Conservation (phyloP, 805 yeast species). For the Kodamaea restingae region DNA sequence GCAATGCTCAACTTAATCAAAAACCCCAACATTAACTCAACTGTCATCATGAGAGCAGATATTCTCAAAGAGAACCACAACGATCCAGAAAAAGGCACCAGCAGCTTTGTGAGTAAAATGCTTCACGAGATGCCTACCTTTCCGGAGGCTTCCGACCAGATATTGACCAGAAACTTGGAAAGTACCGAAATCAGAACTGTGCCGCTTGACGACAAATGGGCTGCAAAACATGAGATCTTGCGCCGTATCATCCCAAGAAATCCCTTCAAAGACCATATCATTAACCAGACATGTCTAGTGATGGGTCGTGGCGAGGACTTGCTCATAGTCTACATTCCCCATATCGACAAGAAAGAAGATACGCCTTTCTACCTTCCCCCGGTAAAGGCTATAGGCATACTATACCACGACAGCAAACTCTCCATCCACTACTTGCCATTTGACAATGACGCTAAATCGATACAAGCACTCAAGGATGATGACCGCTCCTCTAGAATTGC, state of each 20-base stretch:
- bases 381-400: constrained; percentile 72
- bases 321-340: constrained; percentile 75
- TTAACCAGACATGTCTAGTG: constrained; percentile 72
- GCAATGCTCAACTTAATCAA: constrained; percentile 78
- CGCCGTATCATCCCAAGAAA: constrained; percentile 89
- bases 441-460: constrained; percentile 19
- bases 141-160: constrained; percentile 20
- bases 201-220: constrained; percentile 22
- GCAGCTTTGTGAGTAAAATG: constrained; percentile 24
- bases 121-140: constrained; percentile 30
- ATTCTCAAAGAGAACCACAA: constrained; percentile 52
- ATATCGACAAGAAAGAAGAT: constrained; percentile 52
- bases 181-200: constrained; percentile 30
- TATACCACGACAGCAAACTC: constrained; percentile 43
- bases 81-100: constrained; percentile 29
- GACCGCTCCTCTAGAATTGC: constrained; percentile 81
- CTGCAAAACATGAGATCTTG: constrained; percentile 51
- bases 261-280: constrained; percentile 76
- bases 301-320: constrained; percentile 20
- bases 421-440: constrained; percentile 79
- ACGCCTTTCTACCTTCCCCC: constrained; percentile 90
- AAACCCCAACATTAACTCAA: constrained; percentile 88
- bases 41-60: constrained; percentile 87
- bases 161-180: constrained; percentile 31
- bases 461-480: constrained; percentile 31